These are phyloP conservation scores for Paramecium sexaurelia DNA, from an alignment of 73 alveolate genomes.

Conservation along the genomic window DNA sequence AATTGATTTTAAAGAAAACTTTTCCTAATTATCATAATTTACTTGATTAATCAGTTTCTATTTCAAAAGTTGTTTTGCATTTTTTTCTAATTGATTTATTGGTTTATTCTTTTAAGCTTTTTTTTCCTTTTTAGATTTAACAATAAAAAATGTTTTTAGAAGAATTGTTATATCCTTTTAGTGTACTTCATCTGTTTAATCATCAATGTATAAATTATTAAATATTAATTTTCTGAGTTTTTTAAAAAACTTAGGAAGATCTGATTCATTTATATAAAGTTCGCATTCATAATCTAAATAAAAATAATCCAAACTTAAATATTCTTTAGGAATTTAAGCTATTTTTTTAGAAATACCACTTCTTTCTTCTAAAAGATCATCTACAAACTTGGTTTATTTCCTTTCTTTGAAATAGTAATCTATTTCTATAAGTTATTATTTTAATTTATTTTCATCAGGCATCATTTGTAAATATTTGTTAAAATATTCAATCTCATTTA, in stretches of 20 bases:
- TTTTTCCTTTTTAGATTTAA: neutral
- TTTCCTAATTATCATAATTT: neutral
- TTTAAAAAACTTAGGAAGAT: neutral
- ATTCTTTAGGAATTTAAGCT: neutral
- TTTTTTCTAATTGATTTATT: neutral
- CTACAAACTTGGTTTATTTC: neutral
- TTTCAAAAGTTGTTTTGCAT: neutral
- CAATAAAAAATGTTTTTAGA: neutral
- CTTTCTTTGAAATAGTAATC: neutral
- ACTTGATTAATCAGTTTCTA: neutral
- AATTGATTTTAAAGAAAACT: neutral
- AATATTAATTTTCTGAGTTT: neutral
- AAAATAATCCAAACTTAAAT: neutral
- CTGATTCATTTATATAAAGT: neutral
- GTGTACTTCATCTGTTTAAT: neutral
- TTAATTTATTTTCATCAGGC: neutral
- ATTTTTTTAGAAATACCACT: neutral
- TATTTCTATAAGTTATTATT: neutral
- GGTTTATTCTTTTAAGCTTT: neutral
- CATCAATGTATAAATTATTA: neutral
- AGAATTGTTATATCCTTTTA: neutral
- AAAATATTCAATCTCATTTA: neutral
- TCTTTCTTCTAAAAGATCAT: neutral
- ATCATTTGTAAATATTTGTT: neutral
- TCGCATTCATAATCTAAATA: neutral